A percentile compares a stretch with the other conserved stretches of the same genome.
Evolutionary conservation across 768 basidiomycete genomes (phyloP).

Genomic region (Tulasnella calospora): DNA sequence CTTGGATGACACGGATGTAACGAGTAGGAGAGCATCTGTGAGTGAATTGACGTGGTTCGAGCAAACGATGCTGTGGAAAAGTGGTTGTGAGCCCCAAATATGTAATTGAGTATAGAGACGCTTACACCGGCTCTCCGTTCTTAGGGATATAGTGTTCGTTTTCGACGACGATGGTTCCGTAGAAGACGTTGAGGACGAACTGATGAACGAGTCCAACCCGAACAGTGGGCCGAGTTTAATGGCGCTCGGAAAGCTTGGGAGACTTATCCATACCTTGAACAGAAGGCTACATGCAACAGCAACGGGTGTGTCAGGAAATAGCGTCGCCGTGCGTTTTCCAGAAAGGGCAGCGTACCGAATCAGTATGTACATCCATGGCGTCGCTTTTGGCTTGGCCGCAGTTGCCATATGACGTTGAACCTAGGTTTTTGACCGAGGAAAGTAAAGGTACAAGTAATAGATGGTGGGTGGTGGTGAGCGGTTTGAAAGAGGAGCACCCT

Average conservation of each 20-base stretch:
- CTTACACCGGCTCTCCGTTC: slow-evolving; percentile 65
- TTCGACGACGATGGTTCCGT: slow-evolving; percentile 82
- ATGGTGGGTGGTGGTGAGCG: too few relatives aligned
- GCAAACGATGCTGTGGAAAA: slow-evolving; percentile 59
- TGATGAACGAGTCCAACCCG: slow-evolving; percentile 27
- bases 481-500: neutral
- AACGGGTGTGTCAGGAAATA: neutral
- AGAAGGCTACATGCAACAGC: slow-evolving; percentile 33
- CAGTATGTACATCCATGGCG: slow-evolving; percentile 61
- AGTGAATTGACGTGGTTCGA: slow-evolving; percentile 84
- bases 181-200: slow-evolving; percentile 86
- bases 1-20: slow-evolving; percentile 64
- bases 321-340: neutral
- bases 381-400: slow-evolving; percentile 35
- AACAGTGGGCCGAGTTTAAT: slow-evolving; percentile 3
- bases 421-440: neutral
- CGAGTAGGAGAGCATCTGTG: slow-evolving; percentile 80
- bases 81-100: neutral
- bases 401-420: neutral
- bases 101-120: slow-evolving; percentile 35
- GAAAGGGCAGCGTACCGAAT: slow-evolving; percentile 38
- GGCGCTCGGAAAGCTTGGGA: neutral
- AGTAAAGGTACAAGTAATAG: neutral
- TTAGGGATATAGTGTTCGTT: slow-evolving; percentile 64
- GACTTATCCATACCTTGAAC: slow-evolving; percentile 27